A percentile compares a stretch with the other conserved stretches of the same genome.
phyloP scores from a whole-genome alignment of 2,329 filamentous ascomycete genomes.

The Ophiostoma populinum region DNA sequence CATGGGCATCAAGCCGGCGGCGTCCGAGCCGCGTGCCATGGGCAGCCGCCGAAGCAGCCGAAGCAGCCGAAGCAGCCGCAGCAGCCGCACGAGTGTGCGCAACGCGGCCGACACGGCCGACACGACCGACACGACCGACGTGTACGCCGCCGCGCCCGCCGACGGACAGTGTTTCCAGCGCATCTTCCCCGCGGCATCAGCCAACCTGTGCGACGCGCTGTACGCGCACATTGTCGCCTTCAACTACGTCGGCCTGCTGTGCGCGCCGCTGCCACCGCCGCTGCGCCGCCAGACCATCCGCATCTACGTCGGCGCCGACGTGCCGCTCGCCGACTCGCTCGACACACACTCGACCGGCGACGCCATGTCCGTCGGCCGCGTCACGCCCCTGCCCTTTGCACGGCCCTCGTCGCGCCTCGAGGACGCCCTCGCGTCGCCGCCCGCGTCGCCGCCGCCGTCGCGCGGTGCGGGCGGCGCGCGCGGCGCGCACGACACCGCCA shows the following conservation, averaged over 20 bases:
- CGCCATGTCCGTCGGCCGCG: background rate
- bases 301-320: conserved; percentile 7
- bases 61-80: background rate
- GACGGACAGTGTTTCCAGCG: conserved; percentile 22
- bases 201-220: conserved; percentile 39
- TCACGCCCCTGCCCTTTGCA: background rate
- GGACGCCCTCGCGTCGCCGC: background rate
- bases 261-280: conserved; percentile 12
- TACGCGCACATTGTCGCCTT: conserved; percentile 42
- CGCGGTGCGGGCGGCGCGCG: no score
- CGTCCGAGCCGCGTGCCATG: background rate
- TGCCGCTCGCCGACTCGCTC: conserved; percentile 1
- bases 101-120: no score
- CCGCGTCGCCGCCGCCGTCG: conserved; percentile 5
- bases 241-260: conserved; percentile 33
- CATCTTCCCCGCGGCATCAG: conserved; percentile 34
- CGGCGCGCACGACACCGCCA: conserved; percentile 6
- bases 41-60: background rate
- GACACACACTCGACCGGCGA: background rate
- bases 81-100: no score
- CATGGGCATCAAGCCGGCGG: no score
- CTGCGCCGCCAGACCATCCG: conserved; percentile 11
- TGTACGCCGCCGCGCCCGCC: no score
- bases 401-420: conserved; percentile 1
- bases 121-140: no score